These are phyloP conservation scores for Trichoderma polysporum DNA, from an alignment of 2,329 filamentous ascomycete genomes.

Conservation along the genomic window DNA sequence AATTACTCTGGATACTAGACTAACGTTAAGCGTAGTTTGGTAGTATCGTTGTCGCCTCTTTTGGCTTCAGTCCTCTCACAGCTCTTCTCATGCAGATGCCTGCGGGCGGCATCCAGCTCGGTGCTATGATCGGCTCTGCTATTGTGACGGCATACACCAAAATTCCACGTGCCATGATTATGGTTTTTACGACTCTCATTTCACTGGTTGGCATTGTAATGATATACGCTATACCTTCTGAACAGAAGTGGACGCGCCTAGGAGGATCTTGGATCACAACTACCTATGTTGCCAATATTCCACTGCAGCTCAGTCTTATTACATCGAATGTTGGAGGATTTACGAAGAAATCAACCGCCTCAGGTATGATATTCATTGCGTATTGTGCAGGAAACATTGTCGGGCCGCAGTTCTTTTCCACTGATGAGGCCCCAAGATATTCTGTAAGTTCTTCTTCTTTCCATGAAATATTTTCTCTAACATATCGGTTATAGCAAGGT, in stretches of 20 bases:
- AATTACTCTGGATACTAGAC: background rate
- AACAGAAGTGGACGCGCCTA: background rate
- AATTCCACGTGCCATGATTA: background rate
- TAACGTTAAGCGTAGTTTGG: background rate
- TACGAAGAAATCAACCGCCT: slow-evolving; percentile 60
- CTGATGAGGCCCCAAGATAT: slow-evolving; percentile 50
- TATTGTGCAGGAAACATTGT: slow-evolving; percentile 58
- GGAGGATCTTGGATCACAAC: background rate
- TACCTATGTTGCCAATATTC: slow-evolving; percentile 45
- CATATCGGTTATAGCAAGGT: slow-evolving; percentile 38
- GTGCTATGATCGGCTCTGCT: background rate
- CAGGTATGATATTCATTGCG: slow-evolving; percentile 52
- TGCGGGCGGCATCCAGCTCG: background rate
- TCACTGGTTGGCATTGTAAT: background rate
- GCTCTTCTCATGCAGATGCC: background rate
- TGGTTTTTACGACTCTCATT: background rate
- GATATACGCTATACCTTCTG: background rate
- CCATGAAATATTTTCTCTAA: background rate
- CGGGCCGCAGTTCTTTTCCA: slow-evolving; percentile 55
- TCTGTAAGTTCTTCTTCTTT: slow-evolving; percentile 36
- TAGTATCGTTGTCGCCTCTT: background rate
- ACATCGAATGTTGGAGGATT: slow-evolving; percentile 57
- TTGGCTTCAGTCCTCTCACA: background rate
- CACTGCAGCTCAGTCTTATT: slow-evolving; percentile 53
- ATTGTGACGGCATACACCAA: background rate